These are phyloP conservation scores for Beauveria sp. DNA, from an alignment of 2,329 filamentous ascomycete species.

Conservation along the genomic window DNA sequence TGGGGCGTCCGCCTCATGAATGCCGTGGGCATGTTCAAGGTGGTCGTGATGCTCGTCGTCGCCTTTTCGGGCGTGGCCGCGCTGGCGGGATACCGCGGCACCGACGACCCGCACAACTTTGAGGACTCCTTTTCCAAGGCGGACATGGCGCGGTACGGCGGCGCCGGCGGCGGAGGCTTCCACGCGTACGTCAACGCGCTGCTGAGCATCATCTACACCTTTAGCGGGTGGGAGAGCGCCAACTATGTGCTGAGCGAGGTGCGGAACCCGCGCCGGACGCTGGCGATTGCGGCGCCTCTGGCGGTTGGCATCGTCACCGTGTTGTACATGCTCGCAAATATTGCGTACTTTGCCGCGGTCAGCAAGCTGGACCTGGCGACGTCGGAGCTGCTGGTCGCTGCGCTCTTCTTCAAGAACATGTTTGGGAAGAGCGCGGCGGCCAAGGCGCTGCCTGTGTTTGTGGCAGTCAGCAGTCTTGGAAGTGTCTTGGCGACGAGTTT, in stretches of 20 bases:
- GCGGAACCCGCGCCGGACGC: conserved; percentile 45
- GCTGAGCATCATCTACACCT: conserved; percentile 52
- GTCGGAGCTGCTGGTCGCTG: conserved; percentile 53
- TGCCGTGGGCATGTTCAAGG: conserved; percentile 52
- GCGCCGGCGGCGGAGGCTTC: conserved; percentile 40
- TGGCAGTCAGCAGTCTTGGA: conserved; percentile 53
- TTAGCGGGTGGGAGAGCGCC: conserved; percentile 57
- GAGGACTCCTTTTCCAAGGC: conserved; percentile 44
- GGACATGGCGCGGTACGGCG: conserved; percentile 32
- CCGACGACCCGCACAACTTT: conserved; percentile 49
- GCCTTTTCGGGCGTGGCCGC: conserved; percentile 54
- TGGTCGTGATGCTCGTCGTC: conserved; percentile 51
- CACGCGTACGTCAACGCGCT: conserved; percentile 51
- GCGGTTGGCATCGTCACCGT: conserved; percentile 52
- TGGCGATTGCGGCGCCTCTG: conserved; percentile 48
- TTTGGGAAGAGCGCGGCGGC: conserved; percentile 49
- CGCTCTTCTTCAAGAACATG: conserved; percentile 53
- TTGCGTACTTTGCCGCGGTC: conserved; percentile 58
- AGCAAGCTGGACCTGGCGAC: conserved; percentile 49
- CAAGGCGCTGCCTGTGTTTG: conserved; percentile 44
- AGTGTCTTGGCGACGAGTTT: conserved; percentile 57
- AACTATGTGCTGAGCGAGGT: conserved; percentile 55
- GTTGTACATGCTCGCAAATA: conserved; percentile 56
- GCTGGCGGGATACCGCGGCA: conserved; percentile 39
- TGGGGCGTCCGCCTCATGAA: conserved; percentile 54